A percentile compares a stretch with the other conserved stretches of the same genome.
phyloP scores from a whole-genome alignment of 2,329 filamentous ascomycete genomes.

The Calycina herbarum region DNA sequence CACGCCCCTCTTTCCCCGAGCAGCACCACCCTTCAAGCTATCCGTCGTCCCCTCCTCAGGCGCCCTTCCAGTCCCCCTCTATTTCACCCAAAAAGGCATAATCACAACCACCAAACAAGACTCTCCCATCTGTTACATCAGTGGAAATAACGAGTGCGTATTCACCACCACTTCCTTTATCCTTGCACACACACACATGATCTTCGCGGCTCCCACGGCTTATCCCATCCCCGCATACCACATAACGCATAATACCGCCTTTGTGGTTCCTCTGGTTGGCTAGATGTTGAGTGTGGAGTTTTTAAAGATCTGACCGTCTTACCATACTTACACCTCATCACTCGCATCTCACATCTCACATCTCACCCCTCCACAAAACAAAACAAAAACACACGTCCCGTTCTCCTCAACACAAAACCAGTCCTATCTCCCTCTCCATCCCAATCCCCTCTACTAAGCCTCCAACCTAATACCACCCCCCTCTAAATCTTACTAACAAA shows the following conservation, averaged over 20 bases:
- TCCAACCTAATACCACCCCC: no score
- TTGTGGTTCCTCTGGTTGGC: no score
- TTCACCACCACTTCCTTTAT: background rate
- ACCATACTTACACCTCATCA: no score
- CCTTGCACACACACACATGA: background rate
- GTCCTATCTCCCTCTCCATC: background rate
- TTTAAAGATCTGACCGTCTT: no score
- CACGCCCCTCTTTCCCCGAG: background rate
- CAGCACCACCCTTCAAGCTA: constrained; percentile 5
- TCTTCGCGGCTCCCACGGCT: no score
- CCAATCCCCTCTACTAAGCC: background rate
- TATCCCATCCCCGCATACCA: no score
- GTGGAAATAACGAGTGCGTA: background rate
- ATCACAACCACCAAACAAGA: constrained; percentile 1
- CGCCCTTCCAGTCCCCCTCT: background rate
- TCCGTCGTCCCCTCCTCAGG: background rate
- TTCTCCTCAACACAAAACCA: background rate
- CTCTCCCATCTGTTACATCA: constrained; percentile 6
- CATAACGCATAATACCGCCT: no score
- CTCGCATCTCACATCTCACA: no score
- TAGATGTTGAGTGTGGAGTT: no score
- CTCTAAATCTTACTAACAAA: background rate
- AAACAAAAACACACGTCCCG: constrained; percentile 2
- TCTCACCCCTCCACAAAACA: no score
- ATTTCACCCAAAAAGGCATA: constrained; percentile 4